Evolutionary conservation across 805 yeast species (phyloP).

Genomic region (Metschnikowia lochheadii): DNA sequence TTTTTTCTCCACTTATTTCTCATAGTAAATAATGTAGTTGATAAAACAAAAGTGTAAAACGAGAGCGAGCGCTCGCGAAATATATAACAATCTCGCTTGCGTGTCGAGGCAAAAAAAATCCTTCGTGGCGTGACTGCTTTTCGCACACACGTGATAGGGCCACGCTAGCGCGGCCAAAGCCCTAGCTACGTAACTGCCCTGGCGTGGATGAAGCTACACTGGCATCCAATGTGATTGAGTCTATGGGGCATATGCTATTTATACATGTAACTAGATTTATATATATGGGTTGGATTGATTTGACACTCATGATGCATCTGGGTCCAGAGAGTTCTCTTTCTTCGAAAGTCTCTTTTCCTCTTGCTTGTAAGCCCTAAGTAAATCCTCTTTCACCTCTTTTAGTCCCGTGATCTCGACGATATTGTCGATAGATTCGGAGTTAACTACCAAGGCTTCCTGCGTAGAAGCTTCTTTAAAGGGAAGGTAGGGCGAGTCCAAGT

Average conservation of each 20-base stretch:
- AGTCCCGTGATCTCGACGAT: slow-evolving; percentile 45
- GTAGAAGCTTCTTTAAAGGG: neutral
- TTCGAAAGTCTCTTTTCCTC: slow-evolving; percentile 34
- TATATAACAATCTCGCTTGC: slow-evolving; percentile 18
- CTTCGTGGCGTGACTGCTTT: slow-evolving; percentile 17
- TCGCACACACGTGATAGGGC: slow-evolving; percentile 9
- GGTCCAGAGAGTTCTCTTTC: neutral
- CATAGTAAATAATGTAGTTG: slow-evolving; percentile 47
- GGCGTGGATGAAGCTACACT: no score
- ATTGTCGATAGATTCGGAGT: slow-evolving; percentile 42
- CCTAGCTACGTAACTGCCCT: neutral
- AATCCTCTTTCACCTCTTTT: slow-evolving; percentile 39
- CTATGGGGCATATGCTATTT: neutral
- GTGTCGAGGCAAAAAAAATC: slow-evolving; percentile 21
- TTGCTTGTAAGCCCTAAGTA: slow-evolving; percentile 51
- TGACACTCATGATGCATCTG: neutral
- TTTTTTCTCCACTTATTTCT: slow-evolving; percentile 99
- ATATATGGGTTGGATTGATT: neutral
- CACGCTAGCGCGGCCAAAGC: neutral
- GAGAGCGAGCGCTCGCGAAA: slow-evolving; percentile 21
- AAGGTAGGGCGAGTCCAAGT: slow-evolving; percentile 15
- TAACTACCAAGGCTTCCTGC: slow-evolving; percentile 39
- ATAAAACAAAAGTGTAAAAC: slow-evolving; percentile 15
- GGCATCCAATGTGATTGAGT: neutral
- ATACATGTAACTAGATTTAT: neutral